Percentiles rank a stretch among this genome's conserved stretches.
phyloP scores from a whole-genome alignment of 2,329 filamentous ascomycete species.

The Xylaria digitata region DNA sequence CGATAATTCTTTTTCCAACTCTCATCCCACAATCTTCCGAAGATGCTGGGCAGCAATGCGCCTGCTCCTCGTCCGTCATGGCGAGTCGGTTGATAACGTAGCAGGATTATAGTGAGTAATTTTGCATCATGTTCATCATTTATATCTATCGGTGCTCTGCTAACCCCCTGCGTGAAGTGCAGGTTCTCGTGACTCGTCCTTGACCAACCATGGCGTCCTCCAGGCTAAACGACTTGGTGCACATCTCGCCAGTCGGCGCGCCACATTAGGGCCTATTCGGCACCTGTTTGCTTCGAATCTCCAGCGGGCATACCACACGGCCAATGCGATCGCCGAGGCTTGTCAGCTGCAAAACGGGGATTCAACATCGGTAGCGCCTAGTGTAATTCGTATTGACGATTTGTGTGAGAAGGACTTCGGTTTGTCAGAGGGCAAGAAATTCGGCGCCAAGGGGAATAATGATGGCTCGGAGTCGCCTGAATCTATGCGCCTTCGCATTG shows the following conservation, averaged over 20 bases:
- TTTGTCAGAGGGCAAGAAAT: constrained; percentile 73
- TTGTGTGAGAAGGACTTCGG: constrained; percentile 82
- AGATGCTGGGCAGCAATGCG: constrained; percentile 53
- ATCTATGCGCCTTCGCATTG: constrained; percentile 72
- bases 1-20: neutral
- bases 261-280: constrained; percentile 56
- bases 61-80: constrained; percentile 85
- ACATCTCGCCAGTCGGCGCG: constrained; percentile 61
- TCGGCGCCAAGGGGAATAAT: constrained; percentile 53
- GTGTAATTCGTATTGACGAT: constrained; percentile 57
- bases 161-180: constrained; percentile 63
- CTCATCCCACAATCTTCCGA: constrained; percentile 4
- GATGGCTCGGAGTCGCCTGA: constrained; percentile 73
- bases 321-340: constrained; percentile 70
- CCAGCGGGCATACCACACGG: constrained; percentile 78
- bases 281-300: constrained; percentile 83
- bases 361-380: constrained; percentile 36
- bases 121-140: neutral
- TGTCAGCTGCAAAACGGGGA: constrained; percentile 51
- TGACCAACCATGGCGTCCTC: constrained; percentile 84
- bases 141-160: neutral
- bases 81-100: constrained; percentile 91
- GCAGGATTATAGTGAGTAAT: constrained; percentile 75
- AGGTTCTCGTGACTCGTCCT: constrained; percentile 80
- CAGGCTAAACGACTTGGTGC: constrained; percentile 79